Base-by-base conservation (phyloP, 1,284 basidiomycete species). In the Ganoderma lucidum region DNA sequence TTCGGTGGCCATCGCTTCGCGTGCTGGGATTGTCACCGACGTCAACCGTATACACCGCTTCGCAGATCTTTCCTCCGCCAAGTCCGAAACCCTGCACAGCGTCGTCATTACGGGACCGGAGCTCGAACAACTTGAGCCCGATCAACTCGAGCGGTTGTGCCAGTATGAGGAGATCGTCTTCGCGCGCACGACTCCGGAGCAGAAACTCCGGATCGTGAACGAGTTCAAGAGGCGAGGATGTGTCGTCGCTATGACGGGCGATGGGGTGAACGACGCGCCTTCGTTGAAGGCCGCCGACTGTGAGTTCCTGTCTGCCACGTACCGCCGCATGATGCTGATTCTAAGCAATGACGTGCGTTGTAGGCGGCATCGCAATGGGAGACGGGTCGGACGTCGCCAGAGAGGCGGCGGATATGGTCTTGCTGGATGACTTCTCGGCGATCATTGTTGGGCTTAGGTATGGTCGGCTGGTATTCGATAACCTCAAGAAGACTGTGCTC, bases 261-360 rank as follows among this genome's bases (percentile, higher is more conserved):
- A 92, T 75, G 90, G 90, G n/a, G 88, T 91, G 15, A 91, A 92
- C 73, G 90, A 93, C 73, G 88, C 89, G 0, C 89, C 90, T 51
- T 84, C 85, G 4, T 80, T 89, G 53, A 87, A 88, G 72, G 83
- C 83, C 8, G 86, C 86, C 10, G 85, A 88, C 70, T 71, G 70
- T 71, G 48, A 65, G 69, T 60, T 71, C 81, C 81, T 10, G 85
- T 86, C 12, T 83, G 88, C 70, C 65, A 61, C 63, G 48, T 56
- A 64, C 42, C 17, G 14, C 9, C 28, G 10, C 19, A 23, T 23
- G 48, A 15, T 44, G 17, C 19, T 59, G 9, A 45, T 39, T n/a
- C 3, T 19, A 12, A 8, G 23, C 3, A 19, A 6, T 55, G 12
- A 0, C 28, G 15, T 48, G 45, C 6, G 3, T 48, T 3, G 14